Conservation (phyloP, 257 asterid genomes). For the Solanum rostratum region DNA sequence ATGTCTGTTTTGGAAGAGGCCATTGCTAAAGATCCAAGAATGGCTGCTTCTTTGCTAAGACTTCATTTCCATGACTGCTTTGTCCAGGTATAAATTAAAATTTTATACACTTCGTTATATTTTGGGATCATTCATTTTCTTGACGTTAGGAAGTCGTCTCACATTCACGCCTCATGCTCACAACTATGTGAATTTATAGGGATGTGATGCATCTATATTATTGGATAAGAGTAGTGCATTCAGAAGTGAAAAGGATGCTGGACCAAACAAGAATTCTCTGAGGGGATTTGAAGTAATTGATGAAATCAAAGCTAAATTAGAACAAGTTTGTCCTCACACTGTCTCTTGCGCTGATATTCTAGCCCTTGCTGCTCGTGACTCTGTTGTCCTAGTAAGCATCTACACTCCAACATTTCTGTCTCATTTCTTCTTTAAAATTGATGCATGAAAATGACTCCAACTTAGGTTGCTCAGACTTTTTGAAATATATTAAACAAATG, state of each 20-base stretch:
- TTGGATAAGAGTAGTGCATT: conserved; percentile 28
- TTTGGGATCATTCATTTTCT: not conserved
- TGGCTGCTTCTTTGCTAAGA: conserved; percentile 10
- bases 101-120: not conserved
- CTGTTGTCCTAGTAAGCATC: conserved; percentile 36
- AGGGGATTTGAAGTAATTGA: conserved; percentile 31
- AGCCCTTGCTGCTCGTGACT: conserved; percentile 69
- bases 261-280: conserved; percentile 59
- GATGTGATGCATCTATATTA: conserved; percentile 67
- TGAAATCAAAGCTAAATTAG: not conserved
- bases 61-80: not conserved
- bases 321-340: not conserved
- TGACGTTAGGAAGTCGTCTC: not conserved
- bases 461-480: not conserved
- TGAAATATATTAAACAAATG: not conserved
- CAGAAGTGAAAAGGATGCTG: conserved; percentile 46
- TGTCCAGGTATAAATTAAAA: conserved; percentile 1
- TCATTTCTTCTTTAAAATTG: not conserved
- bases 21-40: conserved; percentile 45
- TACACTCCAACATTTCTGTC: not conserved
- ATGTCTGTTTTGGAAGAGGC: conserved; percentile 58
- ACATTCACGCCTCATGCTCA: no score
- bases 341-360: conserved; percentile 22
- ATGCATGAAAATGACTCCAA: not conserved
- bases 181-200: no score